A percentile compares a stretch with the other conserved stretches of the same genome.
These are phyloP conservation scores for Solanum rostratum DNA, from an alignment of 257 asterid species.

Conservation along the genomic window DNA sequence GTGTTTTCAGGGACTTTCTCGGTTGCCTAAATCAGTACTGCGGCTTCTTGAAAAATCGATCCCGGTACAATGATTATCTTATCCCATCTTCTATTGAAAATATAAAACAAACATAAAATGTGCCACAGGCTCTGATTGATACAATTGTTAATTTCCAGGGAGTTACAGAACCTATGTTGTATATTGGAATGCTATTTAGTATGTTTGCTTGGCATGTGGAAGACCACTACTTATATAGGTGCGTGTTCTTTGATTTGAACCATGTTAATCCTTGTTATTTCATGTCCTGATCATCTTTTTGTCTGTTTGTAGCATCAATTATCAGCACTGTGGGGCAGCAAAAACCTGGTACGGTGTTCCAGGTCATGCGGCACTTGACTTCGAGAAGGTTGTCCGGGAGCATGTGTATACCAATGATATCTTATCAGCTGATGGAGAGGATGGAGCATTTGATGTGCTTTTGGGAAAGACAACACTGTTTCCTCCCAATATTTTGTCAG, in stretches of 20 bases:
- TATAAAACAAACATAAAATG: neutral
- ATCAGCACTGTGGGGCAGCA: constrained; percentile 98
- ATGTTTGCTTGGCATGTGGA: constrained; percentile 99
- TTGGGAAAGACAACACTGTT: constrained; percentile 91
- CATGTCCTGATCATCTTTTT: constrained; percentile 4
- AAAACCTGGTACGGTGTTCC: constrained; percentile 98
- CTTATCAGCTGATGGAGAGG: constrained; percentile 74
- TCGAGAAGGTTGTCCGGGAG: constrained; percentile 73
- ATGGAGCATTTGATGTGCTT: constrained; percentile 94
- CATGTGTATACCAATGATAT: constrained; percentile 69
- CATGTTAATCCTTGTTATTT: neutral
- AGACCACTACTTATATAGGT: constrained; percentile 97
- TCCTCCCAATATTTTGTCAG: constrained; percentile 77
- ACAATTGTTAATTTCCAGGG: constrained; percentile 45
- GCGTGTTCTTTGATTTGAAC: neutral
- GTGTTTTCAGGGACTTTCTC: constrained; percentile 71
- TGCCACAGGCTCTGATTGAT: neutral
- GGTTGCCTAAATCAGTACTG: constrained; percentile 69
- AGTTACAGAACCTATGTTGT: constrained; percentile 98
- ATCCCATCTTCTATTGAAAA: neutral
- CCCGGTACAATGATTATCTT: constrained; percentile 41
- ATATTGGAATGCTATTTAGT: constrained; percentile 95
- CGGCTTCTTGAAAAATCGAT: constrained; percentile 86
- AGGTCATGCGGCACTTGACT: constrained; percentile 82
- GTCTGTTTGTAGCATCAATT: constrained; percentile 58